Base-by-base conservation (phyloP, 2,329 filamentous ascomycete species). In the Talaromyces sp. region DNA sequence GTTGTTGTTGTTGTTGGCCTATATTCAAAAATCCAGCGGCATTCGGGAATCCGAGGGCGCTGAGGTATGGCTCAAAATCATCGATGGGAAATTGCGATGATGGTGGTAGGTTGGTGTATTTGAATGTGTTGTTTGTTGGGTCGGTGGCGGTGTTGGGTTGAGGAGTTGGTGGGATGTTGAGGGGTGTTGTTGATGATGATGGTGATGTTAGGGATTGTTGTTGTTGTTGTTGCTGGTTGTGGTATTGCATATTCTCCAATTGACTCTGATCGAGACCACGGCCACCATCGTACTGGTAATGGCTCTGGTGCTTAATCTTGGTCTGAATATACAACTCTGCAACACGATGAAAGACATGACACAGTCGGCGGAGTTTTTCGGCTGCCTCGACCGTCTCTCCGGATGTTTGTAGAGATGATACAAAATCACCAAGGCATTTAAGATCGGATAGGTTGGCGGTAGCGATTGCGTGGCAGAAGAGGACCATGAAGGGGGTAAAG, bases 341-440 rank as follows among this genome's bases (percentile, higher is more conserved):
- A 17, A 68, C 67, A n/a, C 67, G 67, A 35, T 68, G 67, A 27
- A 68, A 68, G 19, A 68, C 80, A 56, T 82, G 80, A 68, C 84
- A 87, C 41, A 89, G 79, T 19, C 82, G 82, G 69, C 85, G 82
- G 19, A 88, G 78, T 70, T 85, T 86, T 57, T 83, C 80, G 19
- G 85, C 80, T 6, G 83, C 81, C 70, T 86, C 83, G 2, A 84
- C 86, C 1, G 81, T 73, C 25, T 79, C 79, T 47, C 79, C 78
- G 3, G 79, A 78, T 3, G 79, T 79, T 66, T 84, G 78, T 2
- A 87, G 79, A 2, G 84, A 85, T 11, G 75, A 71, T 49, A 83
- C 82, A 68, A 88, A 88, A 3, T 81, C 78, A 25, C 79, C 77
- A 2, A 89, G 78, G 2, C 82, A 79, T 47, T 75, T 70, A 5